Evolutionary conservation across 306 rosid species (phyloP).

Genomic region (Pyrus bretschneideri): DNA sequence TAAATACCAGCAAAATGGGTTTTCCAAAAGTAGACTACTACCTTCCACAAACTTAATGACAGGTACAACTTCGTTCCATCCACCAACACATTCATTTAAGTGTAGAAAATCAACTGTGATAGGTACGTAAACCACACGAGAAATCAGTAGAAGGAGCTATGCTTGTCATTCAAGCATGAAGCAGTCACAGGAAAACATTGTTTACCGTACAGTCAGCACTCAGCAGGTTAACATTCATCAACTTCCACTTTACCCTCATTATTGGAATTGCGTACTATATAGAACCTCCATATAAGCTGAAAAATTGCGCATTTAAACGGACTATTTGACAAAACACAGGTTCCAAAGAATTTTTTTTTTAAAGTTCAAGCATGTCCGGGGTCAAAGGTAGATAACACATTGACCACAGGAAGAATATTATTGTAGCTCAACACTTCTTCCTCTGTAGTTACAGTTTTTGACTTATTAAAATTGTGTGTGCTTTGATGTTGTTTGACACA

Average conservation of each 20-base stretch:
- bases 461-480: neutral
- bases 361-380: too few relatives aligned
- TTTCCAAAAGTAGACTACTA: neutral
- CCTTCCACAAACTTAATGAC: neutral
- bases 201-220: neutral
- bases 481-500: neutral
- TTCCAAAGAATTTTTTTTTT: too few relatives aligned
- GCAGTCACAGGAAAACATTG: too few relatives aligned
- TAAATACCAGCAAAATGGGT: neutral
- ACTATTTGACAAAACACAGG: too few relatives aligned
- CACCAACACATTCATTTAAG: neutral
- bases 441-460: neutral
- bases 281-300: too few relatives aligned
- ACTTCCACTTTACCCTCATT: neutral
- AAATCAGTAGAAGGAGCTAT: neutral
- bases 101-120: neutral
- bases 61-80: neutral
- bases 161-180: too few relatives aligned
- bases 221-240: neutral
- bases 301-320: too few relatives aligned
- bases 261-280: too few relatives aligned
- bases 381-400: neutral
- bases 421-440: neutral
- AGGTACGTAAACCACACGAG: neutral
- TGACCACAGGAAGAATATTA: neutral